Base-by-base conservation (phyloP, 2,329 filamentous ascomycete species). In the Penicillium sp. region DNA sequence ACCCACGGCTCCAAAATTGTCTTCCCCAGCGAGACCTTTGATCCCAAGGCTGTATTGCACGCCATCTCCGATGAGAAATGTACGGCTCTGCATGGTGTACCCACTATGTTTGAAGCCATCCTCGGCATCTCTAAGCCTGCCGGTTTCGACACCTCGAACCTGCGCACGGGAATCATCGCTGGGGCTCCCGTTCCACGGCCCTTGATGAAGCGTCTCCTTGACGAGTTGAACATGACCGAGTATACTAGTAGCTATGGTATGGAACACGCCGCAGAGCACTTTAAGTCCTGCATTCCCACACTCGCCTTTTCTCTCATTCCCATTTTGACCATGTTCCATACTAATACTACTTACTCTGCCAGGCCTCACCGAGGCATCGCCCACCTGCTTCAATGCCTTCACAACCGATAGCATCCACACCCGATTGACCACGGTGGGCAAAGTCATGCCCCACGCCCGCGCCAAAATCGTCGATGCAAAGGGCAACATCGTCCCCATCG, bases 371-470 rank as follows among this genome's bases (percentile, higher is more conserved):
- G 90, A 94, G 77, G 88, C 90, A 0, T 89, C 86, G 2, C 90
- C 90, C 0, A 92, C 90, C 0, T 90, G 89, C 75, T 93, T 93
- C 80, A 93, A 92, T 67, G 88, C 90, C 11, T 88, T 90, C 69
- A 90, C 88, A 0, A 86, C 89, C 59, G 90, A 93, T 73, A 83
- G 86, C 0, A 84, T 92, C 52, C 80, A 87, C 63, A 82, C 81
- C 41, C 83, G 89, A 39, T 79, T 93, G 28, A 86, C 84, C 1
- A 92, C 90, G 0, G 91, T 93, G 0, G 90, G 90, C 2, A 89
- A 87, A 15, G 78, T 93, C 48, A 86, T 94, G 79, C 90, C 90
- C 3, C 90, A 94, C 69, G 85, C 86, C 2, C 83, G 84, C 41
- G 90, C 90, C 53, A 96, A 95, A 78, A 90, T 94, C 63, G 86